Evolutionary conservation across 768 basidiomycete species (phyloP).

Genomic region (Tephrocybe sp.): DNA sequence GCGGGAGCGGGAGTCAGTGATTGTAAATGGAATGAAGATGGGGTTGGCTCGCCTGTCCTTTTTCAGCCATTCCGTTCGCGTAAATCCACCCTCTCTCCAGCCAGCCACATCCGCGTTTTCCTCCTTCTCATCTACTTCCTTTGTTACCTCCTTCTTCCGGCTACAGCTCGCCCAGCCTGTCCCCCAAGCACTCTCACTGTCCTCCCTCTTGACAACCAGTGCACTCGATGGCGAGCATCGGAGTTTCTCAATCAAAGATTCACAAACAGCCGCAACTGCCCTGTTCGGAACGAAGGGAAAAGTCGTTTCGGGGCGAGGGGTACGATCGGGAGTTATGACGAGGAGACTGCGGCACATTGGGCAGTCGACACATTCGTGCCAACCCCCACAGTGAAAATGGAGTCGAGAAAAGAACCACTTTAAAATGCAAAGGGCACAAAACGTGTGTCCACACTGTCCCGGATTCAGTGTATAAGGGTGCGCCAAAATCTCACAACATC

Average conservation of each 20-base stretch:
- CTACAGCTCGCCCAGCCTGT: conserved; percentile 33
- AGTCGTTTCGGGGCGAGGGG: conserved; percentile 48
- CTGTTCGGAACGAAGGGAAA: conserved; percentile 70
- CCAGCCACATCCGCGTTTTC: conserved; percentile 35
- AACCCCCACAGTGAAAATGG: conserved; percentile 60
- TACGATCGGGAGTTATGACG: conserved; percentile 48
- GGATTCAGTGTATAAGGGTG: conserved; percentile 58
- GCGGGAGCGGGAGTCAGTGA: conserved; percentile 10
- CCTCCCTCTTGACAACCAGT: conserved; percentile 42
- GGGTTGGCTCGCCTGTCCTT: conserved; percentile 46
- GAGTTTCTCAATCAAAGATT: conserved; percentile 53
- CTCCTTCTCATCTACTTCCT: conserved; percentile 35
- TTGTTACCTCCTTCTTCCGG: conserved; percentile 30
- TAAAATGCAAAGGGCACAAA: conserved; percentile 65
- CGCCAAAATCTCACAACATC: conserved; percentile 68
- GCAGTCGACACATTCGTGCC: conserved; percentile 69
- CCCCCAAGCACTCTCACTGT: conserved; percentile 36
- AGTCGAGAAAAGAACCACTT: conserved; percentile 71
- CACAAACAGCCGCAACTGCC: conserved; percentile 49
- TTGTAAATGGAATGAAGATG: conserved; percentile 4
- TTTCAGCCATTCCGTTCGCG: conserved; percentile 57
- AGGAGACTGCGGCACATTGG: conserved; percentile 63
- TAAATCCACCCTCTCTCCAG: conserved; percentile 54
- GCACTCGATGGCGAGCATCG: conserved; percentile 32
- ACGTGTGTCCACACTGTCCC: conserved; percentile 64